phyloP scores from a whole-genome alignment of 2,329 filamentous ascomycete genomes.

The Hirsutella rhossiliensis region DNA sequence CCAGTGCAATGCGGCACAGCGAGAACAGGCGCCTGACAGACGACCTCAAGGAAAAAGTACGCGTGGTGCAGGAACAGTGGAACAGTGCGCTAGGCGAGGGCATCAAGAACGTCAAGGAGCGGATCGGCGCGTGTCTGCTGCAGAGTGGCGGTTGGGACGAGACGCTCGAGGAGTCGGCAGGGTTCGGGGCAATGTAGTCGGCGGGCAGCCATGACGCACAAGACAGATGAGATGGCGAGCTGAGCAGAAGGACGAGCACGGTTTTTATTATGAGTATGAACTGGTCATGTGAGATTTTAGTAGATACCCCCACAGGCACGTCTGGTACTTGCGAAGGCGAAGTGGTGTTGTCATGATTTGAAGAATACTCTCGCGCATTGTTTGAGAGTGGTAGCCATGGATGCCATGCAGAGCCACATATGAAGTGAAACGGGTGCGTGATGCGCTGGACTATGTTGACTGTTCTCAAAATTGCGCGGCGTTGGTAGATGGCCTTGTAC shows the following conservation, averaged over 20 bases:
- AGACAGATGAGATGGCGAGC: no score
- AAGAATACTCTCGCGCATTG: no score
- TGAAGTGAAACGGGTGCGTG: no score
- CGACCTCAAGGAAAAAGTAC: slow-evolving; percentile 88
- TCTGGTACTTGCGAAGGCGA: not conserved
- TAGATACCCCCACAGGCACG: not conserved
- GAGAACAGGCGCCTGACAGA: slow-evolving; percentile 65
- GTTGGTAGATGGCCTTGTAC: not conserved
- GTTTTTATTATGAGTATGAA: not conserved
- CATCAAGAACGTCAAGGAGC: slow-evolving; percentile 59
- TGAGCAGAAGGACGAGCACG: not conserved
- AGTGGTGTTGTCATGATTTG: not conserved
- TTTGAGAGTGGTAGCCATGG: no score
- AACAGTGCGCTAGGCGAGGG: slow-evolving; percentile 70
- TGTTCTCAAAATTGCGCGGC: no score
- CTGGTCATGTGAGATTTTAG: not conserved
- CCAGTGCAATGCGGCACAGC: slow-evolving; percentile 45
- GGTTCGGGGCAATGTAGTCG: slow-evolving; percentile 29
- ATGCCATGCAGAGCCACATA: no score
- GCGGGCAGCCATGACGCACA: not conserved
- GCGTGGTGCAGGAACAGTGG: slow-evolving; percentile 87
- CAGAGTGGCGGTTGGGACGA: slow-evolving; percentile 85
- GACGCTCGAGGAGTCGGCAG: slow-evolving; percentile 45
- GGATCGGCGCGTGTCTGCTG: slow-evolving; percentile 62
- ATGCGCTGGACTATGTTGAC: no score